Evolutionary conservation across 2,329 filamentous ascomycete genomes (phyloP), one percentile per base, ranked within the genome.

Genomic region (Blumeriella jaapii): DNA sequence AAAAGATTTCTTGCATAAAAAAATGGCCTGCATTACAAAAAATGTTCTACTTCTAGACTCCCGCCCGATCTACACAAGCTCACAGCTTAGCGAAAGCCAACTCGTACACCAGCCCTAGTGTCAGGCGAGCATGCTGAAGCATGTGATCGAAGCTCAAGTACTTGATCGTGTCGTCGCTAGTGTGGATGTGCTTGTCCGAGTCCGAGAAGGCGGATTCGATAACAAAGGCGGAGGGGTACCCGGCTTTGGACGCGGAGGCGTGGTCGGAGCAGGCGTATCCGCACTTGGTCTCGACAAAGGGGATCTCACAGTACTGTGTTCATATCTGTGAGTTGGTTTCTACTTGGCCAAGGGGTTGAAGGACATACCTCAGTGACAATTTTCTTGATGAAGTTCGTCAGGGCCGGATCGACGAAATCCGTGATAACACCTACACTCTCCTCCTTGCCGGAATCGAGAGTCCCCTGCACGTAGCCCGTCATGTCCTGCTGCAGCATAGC

Each of bases 401-500:
- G 65, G 35, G 70, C 77, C 2, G 76, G 64, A 56, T 95, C 82
- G 28, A 96, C 89, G 51, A 71, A 95, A 60, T 96, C 89, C 4
- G 82, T 86, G 52, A 96, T 93, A 33, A 96, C 83, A 27, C 89
- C 89, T 2, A 96, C 82, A 29, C 77, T 80, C 66, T 95, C 89
- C 4, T 76, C 71, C 59, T 83, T 69, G 40, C 86, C 86, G 3
- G 83, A 79, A 46, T 91, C 82, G 13, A 91, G 62, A 0, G 86
- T 93, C 52, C 78, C 78, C 56, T 87, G 75, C 4, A 86, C 71
- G 56, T 81, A 95, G 12, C 89, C 89, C 1, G 85, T 93, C 89
- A 96, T 96, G 60, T 96, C 89, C 61, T 96, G 89, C 64, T 96
- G 89, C 36, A 96, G 72, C 91, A 96, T 96, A 20, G 89, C 89